A percentile compares a stretch with the other conserved stretches of the same genome.
Conservation (phyloP, 2,329 filamentous ascomycete genomes). For the Metarhizium robertsii region DNA sequence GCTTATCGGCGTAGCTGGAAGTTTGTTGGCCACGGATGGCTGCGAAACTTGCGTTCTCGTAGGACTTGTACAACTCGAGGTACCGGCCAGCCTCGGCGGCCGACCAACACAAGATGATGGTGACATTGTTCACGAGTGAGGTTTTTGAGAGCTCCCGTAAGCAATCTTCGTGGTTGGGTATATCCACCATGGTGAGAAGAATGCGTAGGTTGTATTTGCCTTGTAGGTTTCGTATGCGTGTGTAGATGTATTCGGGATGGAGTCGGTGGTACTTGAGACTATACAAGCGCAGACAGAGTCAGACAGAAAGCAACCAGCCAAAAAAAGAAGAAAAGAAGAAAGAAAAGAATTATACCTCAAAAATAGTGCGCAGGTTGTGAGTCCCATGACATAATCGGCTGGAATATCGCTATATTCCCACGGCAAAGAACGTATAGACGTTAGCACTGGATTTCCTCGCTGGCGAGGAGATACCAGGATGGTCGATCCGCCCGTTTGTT, state of each 20-base stretch:
- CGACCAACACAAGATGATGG: slow-evolving; percentile 87
- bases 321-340: no score
- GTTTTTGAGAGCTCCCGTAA: slow-evolving; percentile 89
- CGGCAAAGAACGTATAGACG: slow-evolving; percentile 68
- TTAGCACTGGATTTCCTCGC: slow-evolving; percentile 88
- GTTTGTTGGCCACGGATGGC: slow-evolving; percentile 82
- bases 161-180: slow-evolving; percentile 84
- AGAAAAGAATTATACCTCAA: slow-evolving; percentile 40
- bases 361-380: slow-evolving; percentile 85
- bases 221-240: slow-evolving; percentile 73
- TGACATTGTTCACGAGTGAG: slow-evolving; percentile 84
- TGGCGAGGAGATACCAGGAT: slow-evolving; percentile 88
- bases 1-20: slow-evolving; percentile 71
- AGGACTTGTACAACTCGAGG: slow-evolving; percentile 88
- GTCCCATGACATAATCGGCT: slow-evolving; percentile 82
- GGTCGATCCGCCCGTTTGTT: slow-evolving; percentile 57
- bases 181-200: slow-evolving; percentile 86
- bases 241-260: slow-evolving; percentile 97
- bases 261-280: slow-evolving; percentile 92
- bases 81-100: slow-evolving; percentile 90
- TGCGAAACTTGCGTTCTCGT: slow-evolving; percentile 71
- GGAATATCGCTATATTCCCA: slow-evolving; percentile 99
- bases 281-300: neutral
- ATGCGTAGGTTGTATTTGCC: slow-evolving; percentile 82
- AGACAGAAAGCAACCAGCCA: neutral